Evolutionary conservation across 2,329 filamentous ascomycete genomes (phyloP), one percentile per base, ranked within the genome.

Genomic region (Xenosphaeropsis pyriputrescens): DNA sequence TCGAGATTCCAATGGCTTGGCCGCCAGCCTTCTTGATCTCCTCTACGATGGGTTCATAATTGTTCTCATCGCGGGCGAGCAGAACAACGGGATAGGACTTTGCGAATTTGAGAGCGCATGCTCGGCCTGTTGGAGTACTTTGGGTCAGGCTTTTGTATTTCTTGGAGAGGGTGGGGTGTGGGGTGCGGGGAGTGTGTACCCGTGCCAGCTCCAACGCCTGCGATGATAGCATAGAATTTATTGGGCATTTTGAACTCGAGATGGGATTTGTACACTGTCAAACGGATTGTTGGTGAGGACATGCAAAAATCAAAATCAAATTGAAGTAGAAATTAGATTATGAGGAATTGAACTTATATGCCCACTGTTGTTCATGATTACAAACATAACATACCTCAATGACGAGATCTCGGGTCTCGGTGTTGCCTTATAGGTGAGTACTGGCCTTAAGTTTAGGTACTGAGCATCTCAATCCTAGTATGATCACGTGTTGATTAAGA

Each of bases 171-270:
- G 8, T 6, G 30, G 15, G 15, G 14, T 30, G 1, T 18, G 18
- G 35, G 13, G 16, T 18, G 18, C 8, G n/a, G 48, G 18, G 52
- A 52, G 37, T 52, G 35, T 49, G 34, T 50, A 63, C 64, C 63
- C 34, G 73, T 85, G 41, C 82, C 80, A 5, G 77, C 62, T n/a
- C 82, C 82, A 32, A 76, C 79, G 39, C 81, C 82, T 9, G 79
- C 78, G 41, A 86, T 59, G 42, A 86, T 62, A 36, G 79, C 74
- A 55, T 77, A 81, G 49, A 80, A 67, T 46, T 66, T 67, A 35
- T 30, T 50, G 40, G 51, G 33, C 33, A 35, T 35, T 15, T 11
- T 32, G n/a, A 17, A 32, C 8, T 32, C 14, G 6, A 32, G 16
- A 32, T 32, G 30, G 9, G n/a, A 14, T 15, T 17, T 14, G 14